Evolutionary conservation across 257 asterid genomes (phyloP).

Genomic region (Leptodermis oblonga): DNA sequence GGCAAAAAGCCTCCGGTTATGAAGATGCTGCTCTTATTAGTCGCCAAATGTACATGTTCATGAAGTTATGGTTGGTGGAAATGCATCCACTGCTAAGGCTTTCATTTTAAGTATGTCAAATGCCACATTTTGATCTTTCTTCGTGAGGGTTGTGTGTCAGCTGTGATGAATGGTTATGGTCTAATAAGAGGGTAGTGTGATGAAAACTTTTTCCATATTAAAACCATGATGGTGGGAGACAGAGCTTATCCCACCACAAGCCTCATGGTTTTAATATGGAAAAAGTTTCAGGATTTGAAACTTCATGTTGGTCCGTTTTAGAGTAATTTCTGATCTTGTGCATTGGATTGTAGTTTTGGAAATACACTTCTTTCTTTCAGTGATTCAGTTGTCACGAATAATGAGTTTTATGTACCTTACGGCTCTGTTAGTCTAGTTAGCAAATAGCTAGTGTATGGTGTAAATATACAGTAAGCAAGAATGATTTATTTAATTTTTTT

Average conservation of each 20-base stretch:
- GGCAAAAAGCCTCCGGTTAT: background rate
- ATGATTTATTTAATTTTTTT: too few species aligned
- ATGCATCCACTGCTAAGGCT: background rate
- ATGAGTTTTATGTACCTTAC: background rate
- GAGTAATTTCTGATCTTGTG: background rate
- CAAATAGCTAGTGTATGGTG: conserved; percentile 1
- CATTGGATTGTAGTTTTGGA: background rate
- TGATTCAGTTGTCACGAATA: background rate
- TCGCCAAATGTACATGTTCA: background rate
- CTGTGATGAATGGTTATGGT: background rate
- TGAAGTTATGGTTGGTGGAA: background rate
- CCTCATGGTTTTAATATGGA: conserved; percentile 7
- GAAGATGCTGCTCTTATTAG: background rate
- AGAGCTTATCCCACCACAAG: conserved; percentile 36
- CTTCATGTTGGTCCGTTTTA: background rate
- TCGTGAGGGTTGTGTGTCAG: background rate
- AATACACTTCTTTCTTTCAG: background rate
- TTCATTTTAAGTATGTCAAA: background rate
- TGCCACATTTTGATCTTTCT: background rate
- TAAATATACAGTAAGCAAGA: background rate
- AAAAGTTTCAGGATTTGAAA: background rate
- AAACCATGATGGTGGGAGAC: conserved; percentile 41
- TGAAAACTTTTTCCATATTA: conserved; percentile 48
- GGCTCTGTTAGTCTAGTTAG: background rate
- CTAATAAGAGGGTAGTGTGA: conserved; percentile 14